A percentile compares a stretch with the other conserved stretches of the same genome.
Evolutionary conservation across 352 stramenopile genomes (phyloP).

Genomic region (Globisporangium okanoganense): DNA sequence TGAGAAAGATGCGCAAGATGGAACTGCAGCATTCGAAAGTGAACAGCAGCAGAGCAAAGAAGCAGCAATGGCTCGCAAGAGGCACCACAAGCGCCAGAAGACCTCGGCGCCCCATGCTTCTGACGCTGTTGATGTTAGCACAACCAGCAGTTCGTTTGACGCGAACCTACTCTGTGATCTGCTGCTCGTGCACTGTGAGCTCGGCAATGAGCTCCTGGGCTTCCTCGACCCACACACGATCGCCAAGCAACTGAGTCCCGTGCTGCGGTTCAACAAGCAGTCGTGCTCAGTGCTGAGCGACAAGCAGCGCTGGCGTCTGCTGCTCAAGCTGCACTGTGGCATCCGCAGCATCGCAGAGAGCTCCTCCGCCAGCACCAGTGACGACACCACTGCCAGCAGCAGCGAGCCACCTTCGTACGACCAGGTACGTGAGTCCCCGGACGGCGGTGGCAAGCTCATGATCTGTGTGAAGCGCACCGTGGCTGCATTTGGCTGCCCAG

Average conservation of each 20-base stretch:
- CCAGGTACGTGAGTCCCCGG: not conserved
- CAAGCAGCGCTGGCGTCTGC: not conserved
- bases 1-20: not conserved
- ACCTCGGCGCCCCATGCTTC: not conserved
- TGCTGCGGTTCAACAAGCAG: not conserved
- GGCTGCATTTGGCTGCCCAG: constrained; percentile 1
- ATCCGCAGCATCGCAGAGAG: not conserved
- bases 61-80: not conserved
- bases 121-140: not conserved
- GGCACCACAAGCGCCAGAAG: not conserved
- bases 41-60: not conserved
- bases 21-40: not conserved
- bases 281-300: constrained; percentile 5
- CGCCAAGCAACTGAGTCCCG: not conserved
- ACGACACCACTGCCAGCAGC: not conserved
- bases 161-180: not conserved
- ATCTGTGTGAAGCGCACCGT: constrained; percentile 4
- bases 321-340: constrained; percentile 11
- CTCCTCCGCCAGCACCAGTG: not conserved
- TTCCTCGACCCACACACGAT: constrained; percentile 13
- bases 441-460: not conserved
- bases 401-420: not conserved
- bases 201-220: constrained; percentile 12
- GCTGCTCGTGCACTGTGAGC: constrained; percentile 6
- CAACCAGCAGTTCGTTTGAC: not conserved